Evolutionary conservation across 495 filamentous ascomycete species (phyloP).

Genomic region (Xeromyces bisporus): DNA sequence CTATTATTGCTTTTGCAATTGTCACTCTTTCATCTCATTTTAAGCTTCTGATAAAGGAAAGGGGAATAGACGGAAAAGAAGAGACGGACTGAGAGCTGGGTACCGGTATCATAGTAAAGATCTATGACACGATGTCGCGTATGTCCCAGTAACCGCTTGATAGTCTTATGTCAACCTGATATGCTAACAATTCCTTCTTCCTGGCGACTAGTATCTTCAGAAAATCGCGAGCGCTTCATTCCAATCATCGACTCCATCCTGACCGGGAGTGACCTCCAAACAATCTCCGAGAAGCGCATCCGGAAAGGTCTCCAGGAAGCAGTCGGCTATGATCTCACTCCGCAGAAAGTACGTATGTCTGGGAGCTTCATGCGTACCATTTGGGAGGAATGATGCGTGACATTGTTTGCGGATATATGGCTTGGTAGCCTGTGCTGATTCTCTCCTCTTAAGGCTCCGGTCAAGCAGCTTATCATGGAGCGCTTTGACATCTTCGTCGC

Average conservation of each 20-base stretch:
- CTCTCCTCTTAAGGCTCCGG: constrained; percentile 44
- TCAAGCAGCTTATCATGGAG: constrained; percentile 71
- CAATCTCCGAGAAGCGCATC: constrained; percentile 84
- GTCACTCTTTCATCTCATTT: too few relatives aligned
- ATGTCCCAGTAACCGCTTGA: constrained; percentile 7
- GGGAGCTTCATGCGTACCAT: too few relatives aligned
- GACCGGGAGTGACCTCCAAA: constrained; percentile 62
- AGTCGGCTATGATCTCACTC: constrained; percentile 64
- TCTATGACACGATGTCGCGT: constrained; percentile 3
- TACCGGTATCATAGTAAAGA: background rate
- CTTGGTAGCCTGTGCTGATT: too few relatives aligned
- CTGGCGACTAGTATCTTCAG: constrained; percentile 51
- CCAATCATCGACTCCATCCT: constrained; percentile 88
- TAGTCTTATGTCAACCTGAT: too few relatives aligned
- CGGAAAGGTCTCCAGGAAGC: constrained; percentile 66
- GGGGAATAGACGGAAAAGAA: too few relatives aligned
- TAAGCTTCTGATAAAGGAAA: too few relatives aligned
- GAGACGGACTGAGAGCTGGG: too few relatives aligned
- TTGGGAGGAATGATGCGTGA: too few relatives aligned
- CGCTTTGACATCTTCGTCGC: constrained; percentile 70
- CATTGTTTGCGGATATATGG: too few relatives aligned
- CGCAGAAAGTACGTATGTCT: constrained; percentile 69
- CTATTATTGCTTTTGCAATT: too few relatives aligned
- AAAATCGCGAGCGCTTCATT: constrained; percentile 50
- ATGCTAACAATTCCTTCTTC: too few relatives aligned